Conservation (phyloP, 2,329 filamentous ascomycete species). For the Claviceps spartinae region DNA sequence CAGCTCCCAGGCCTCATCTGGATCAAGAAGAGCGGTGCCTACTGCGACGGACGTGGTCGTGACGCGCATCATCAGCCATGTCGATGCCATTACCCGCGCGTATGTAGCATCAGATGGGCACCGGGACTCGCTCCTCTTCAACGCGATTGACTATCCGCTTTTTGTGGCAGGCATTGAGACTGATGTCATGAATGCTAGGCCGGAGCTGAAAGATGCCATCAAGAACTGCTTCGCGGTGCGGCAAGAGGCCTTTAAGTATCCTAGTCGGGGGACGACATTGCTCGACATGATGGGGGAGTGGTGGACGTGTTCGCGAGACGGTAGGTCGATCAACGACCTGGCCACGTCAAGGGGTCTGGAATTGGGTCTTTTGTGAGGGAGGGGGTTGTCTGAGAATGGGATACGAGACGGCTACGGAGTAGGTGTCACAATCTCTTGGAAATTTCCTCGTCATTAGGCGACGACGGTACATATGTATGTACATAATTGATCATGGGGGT, state of each 20-base stretch:
- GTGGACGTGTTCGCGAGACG: neutral
- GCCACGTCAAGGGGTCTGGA: neutral
- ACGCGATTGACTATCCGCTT: conserved; percentile 2
- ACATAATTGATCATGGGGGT: too few species aligned
- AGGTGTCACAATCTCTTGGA: too few species aligned
- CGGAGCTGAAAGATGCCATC: conserved; percentile 1
- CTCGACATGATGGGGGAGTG: neutral
- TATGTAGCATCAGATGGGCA: neutral
- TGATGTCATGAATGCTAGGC: neutral
- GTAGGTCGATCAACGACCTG: neutral
- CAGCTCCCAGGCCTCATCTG: neutral
- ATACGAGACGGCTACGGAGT: too few species aligned
- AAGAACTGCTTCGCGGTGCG: conserved; percentile 1
- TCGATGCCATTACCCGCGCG: conserved; percentile 1
- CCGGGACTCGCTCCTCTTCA: conserved; percentile 1
- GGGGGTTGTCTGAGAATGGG: too few species aligned
- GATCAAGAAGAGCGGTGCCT: neutral
- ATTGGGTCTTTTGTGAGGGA: neutral
- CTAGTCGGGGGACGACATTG: neutral
- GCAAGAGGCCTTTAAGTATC: neutral
- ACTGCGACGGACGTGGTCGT: neutral
- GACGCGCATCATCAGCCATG: conserved; percentile 1
- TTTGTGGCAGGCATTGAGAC: neutral
- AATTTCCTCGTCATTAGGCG: too few species aligned
- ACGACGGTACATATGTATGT: too few species aligned